Evolutionary conservation across 2,329 filamentous ascomycete genomes (phyloP), one percentile per base, ranked within the genome.

Genomic region (Botrytis cinerea): DNA sequence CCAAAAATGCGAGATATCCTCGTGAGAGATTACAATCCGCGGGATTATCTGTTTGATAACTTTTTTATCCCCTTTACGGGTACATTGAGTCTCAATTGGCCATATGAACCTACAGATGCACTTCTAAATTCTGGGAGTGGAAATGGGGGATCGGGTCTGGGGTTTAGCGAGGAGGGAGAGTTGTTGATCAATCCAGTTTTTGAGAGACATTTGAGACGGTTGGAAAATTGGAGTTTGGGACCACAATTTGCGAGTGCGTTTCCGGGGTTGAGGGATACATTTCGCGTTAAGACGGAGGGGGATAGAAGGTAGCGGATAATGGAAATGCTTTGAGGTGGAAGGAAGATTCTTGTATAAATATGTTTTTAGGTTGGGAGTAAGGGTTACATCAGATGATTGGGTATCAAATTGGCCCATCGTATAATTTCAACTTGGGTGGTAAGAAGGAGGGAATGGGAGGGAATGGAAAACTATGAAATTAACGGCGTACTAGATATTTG

Each of bases 171-270:
- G 5, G 72, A 71, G n/a, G 83, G 84, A 8, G 89, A 91, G 78
- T 85, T 94, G 74, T 86, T 92, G 76, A 93, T 97, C 75, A 97
- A 96, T 76, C 94, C 94, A 0, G 92, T 93, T 0, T 97, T 97
- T 81, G 93, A 97, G 82, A 86, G 89, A 54, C 94, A 98, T 81
- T 80, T 97, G 67, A 84, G 91, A 4, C 87, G 92, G 61, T 80
- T 94, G 57, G 88, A 90, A 74, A 97, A 97, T 79, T 98, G 95
- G 94, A 92, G 89, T 74, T 80, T 97, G 2, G 94, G 94, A 0
- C 86, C 88, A 8, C 84, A 85, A 2, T 96, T 96, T 81, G 86
- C 87, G 35, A 85, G 87, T 75, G 84, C 87, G 0, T 93, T 92
- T 78, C 93, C 93, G 0, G 81, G 80, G 14, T 80, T 92, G 74